phyloP scores from a whole-genome alignment of 1,139 yeast species.

The Geotrichum phurueaensis region DNA sequence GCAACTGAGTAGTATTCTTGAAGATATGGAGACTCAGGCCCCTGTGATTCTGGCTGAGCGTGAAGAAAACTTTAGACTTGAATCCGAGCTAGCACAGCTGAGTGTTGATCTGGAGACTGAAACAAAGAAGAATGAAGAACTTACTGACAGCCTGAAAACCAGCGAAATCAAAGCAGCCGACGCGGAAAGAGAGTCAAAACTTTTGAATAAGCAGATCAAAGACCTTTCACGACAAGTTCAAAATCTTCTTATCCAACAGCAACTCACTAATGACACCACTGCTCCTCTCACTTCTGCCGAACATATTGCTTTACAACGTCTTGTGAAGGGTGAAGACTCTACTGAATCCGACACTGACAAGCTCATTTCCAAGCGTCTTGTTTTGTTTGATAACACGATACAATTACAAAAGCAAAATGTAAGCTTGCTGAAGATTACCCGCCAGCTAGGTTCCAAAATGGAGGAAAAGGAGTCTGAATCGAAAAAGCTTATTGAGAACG shows the following conservation, averaged over 20 bases:
- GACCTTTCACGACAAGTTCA: constrained; percentile 82
- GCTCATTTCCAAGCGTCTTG: constrained; percentile 66
- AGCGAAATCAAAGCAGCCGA: constrained; percentile 27
- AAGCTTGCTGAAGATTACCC: constrained; percentile 57
- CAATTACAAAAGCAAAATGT: constrained; percentile 73
- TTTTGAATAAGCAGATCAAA: constrained; percentile 48
- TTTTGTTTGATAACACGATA: constrained; percentile 57
- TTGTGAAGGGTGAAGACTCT: constrained; percentile 34
- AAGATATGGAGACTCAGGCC: constrained; percentile 72
- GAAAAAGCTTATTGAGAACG: constrained; percentile 41
- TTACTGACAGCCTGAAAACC: constrained; percentile 32
- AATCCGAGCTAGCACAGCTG: constrained; percentile 48
- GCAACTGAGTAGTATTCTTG: constrained; percentile 65
- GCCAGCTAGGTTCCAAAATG: constrained; percentile 63
- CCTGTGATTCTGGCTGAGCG: constrained; percentile 71
- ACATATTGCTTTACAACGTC: constrained; percentile 46
- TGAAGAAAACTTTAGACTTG: constrained; percentile 45
- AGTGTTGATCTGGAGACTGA: constrained; percentile 45
- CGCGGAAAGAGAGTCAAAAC: constrained; percentile 34
- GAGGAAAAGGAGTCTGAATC: constrained; percentile 48
- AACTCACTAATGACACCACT: constrained; percentile 44
- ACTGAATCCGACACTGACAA: constrained; percentile 60
- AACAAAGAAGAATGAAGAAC: constrained; percentile 41
- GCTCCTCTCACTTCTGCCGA: constrained; percentile 54
- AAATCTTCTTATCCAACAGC: constrained; percentile 60